Percentiles rank a stretch among this genome's conserved stretches.
Conservation (phyloP, 2,329 filamentous ascomycete species). For the Colletotrichum sp. region DNA sequence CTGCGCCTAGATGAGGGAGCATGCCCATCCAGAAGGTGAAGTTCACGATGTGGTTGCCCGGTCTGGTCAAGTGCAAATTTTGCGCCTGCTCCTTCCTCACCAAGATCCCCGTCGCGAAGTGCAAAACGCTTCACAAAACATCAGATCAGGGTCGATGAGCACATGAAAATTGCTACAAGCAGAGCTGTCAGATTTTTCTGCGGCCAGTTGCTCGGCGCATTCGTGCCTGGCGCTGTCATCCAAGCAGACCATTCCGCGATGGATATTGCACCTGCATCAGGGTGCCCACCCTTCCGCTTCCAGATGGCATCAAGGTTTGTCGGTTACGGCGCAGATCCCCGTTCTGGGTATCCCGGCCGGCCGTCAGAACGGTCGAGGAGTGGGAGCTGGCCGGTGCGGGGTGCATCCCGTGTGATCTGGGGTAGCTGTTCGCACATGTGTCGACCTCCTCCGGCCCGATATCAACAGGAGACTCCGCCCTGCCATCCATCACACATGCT, state of each 20-base stretch:
- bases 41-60: neutral
- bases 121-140: neutral
- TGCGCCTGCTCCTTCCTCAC: neutral
- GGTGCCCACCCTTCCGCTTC: neutral
- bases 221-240: slow-evolving; percentile 2
- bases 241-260: neutral
- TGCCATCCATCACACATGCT: slow-evolving; percentile 4
- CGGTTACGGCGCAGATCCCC: slow-evolving; percentile 15
- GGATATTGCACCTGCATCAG: slow-evolving; percentile 5
- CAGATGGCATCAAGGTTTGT: slow-evolving; percentile 10
- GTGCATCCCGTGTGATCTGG: slow-evolving; percentile 20
- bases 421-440: slow-evolving; percentile 12
- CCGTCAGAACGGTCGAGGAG: neutral
- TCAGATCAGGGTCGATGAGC: neutral
- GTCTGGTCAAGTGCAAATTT: neutral
- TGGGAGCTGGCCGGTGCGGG: slow-evolving; percentile 10
- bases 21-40: neutral
- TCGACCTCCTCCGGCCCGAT: slow-evolving; percentile 11
- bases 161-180: neutral
- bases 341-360: slow-evolving; percentile 12
- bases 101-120: neutral
- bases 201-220: slow-evolving; percentile 17
- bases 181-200: neutral
- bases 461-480: slow-evolving; percentile 22
- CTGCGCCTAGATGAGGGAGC: neutral